Evolutionary conservation across 1,139 yeast species (phyloP), one percentile per base, ranked within the genome.

Genomic region (Saccharomyces hybrid): DNA sequence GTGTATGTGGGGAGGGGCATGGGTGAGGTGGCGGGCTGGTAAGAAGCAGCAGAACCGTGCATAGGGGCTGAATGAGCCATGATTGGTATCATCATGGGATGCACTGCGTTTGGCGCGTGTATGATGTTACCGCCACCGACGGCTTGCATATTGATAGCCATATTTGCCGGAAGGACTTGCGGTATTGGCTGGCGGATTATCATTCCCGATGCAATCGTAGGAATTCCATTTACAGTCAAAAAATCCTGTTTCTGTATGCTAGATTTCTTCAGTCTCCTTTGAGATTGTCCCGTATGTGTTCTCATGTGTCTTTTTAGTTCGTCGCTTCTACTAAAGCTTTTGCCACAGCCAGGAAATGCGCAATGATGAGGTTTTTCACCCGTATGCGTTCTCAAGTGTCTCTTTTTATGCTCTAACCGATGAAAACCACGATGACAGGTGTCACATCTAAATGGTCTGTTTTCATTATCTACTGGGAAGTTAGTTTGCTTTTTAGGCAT

Each of bases 391-490:
- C 97, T 76, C 53, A 91, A 87, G 68, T 91, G 98, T 64, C 98
- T 81, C 16, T 97, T 90, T 69, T 89, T 96, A 71, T 91, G 98
- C 70, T 91, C 98, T 51, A 90, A 74, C 51, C 98, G 78, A 67
- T 89, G 96, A 69, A 91, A 91, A 1, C 96, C 96, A 74, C 91
- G 88, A 54, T 85, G 87, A 72, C 98, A 91, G 67, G 87, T 80
- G 16, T 96, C 90, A 66, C 98, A 91, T 69, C 88, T 87, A 75
- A 88, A 90, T 5, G 97, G 97, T 54, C 74, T 66, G 28, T 65
- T 64, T 32, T 60, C 62, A 26, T 62, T 58, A 46, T 65, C 67
- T 11, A 49, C 55, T 46, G 67, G 65, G 28, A 59, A 53, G 25
- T 54, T 55, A 9, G 53, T 42, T 41, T 52, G 58, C 50, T 53